Evolutionary conservation across 148 eudicot species (phyloP), one percentile per base, ranked within the genome.

Genomic region (Gaultheria prostrata): DNA sequence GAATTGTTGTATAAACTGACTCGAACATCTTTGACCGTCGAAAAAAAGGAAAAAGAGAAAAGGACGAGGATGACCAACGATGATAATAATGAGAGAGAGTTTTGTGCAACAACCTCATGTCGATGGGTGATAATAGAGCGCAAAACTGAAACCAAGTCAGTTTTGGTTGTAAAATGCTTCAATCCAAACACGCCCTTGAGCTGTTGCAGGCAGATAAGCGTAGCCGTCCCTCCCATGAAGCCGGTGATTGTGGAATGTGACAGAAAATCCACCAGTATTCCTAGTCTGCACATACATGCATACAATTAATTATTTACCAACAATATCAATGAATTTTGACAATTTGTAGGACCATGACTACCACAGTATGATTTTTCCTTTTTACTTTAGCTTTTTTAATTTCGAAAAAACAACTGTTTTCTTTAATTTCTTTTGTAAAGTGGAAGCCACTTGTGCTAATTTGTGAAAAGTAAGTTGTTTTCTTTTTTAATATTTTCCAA

Each of bases 221-320:
- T 74, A 4, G 99, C 99, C 6, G 99, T 92, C 69, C 99, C 99
- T 83, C 97, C 98, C 98, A 94, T 97, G 86, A 97, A 97, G 21
- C 99, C 99, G 4, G 88, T 87, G 39, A 97, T 97, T 0, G 97
- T 93, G 18, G 99, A 92, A 86, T 97, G 99, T 51, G 99, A 93
- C 14, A 97, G 71, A 82, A 97, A 94, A 90, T 97, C 98, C 51
- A 97, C 97, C 88, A 97, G 61, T 46, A 97, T 88, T 45, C 99
- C 99, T 30, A 97, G 82, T 43, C 98, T 96, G 91, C 82, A 48
- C 56, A 4, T 39, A 3, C 43, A 39, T 39, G 43, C 43, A 39
- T 9, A 39, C 13, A 20, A 71, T 6, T 33, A 33, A 4, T 3
- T 39, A n/a, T 20, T 39, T 71, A 33, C 46, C 48, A 35, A 17